Base-by-base conservation (phyloP, 805 yeast species). In the Ogataea paradorogensis region DNA sequence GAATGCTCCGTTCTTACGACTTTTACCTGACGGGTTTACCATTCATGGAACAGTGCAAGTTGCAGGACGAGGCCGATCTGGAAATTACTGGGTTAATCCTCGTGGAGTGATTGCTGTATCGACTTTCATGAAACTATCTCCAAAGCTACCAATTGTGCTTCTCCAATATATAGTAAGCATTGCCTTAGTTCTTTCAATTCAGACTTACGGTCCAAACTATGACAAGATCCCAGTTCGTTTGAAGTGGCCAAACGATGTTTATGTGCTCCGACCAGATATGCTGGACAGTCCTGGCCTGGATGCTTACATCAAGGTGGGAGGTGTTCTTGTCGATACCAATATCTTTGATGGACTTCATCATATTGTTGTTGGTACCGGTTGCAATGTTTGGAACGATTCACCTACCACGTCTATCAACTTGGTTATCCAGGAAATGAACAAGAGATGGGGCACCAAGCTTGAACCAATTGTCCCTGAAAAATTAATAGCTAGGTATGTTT, bases 231-330 rank as follows among this genome's bases (percentile, higher is more conserved):
- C 96, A 0, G 70, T 91, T 11, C 73, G 78, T 35, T 73, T 93
- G 44, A 93, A 93, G 59, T 93, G 99, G 99, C 99, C 99, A 2
- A 93, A 93, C 59, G 99, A 93, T 61, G 66, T 93, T 10, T 93
- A 87, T 56, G 78, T 83, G 4, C 58, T 78, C 51, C 79, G 76
- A 40, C 95, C 95, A 1, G 80, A 79, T 38, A 74, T 23, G 15
- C 11, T 39, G 7, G 27, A 27, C 15, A 23, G 66, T 48, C 72
- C 73, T 30, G 55, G 58, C 2, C 50, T 56, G 14, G 57, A 57
- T 3, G 31, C 46, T 2, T 84, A 78, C 59, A 76, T 78, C 14
- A 91, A 91, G 57, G 74, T 90, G 7, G 80, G 90, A 3, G 99
- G 99, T 1, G 74, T 90, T 11, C 61, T 91, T 33, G 88, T 90